These are phyloP conservation scores for Xylariomycetidae sp. DNA, from an alignment of 2,329 filamentous ascomycete genomes.

Conservation along the genomic window DNA sequence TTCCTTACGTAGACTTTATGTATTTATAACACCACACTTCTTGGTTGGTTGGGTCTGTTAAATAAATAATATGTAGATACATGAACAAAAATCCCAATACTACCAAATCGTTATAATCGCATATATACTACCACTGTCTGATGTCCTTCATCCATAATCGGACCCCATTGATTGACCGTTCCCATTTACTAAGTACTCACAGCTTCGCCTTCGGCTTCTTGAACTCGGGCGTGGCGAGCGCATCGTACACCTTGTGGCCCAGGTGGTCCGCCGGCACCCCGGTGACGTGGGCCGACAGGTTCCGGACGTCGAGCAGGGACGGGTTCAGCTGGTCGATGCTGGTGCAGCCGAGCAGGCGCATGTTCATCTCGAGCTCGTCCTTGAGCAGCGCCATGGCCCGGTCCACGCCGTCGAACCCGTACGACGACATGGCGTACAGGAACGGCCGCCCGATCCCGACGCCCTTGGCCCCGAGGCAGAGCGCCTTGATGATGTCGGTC, in stretches of 20 bases:
- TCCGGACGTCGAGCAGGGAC: conserved; percentile 72
- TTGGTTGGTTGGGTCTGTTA: too few relatives aligned
- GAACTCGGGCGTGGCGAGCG: conserved; percentile 47
- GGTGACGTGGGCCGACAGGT: conserved; percentile 52
- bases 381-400: conserved; percentile 87
- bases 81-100: too few relatives aligned
- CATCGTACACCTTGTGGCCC: conserved; percentile 47
- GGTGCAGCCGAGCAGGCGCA: conserved; percentile 83
- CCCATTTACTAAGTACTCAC: too few relatives aligned
- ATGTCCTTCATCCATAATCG: too few relatives aligned
- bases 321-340: conserved; percentile 74
- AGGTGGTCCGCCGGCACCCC: conserved; percentile 46
- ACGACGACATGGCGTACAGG: conserved; percentile 92
- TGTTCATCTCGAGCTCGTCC: conserved; percentile 99
- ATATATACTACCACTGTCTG: too few relatives aligned
- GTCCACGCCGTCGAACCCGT: conserved; percentile 82
- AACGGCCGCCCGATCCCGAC: conserved; percentile 95
- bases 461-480: conserved; percentile 86
- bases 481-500: conserved; percentile 91
- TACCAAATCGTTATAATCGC: too few relatives aligned
- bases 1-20: too few relatives aligned
- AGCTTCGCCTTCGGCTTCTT: conserved; percentile 45
- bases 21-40: too few relatives aligned
- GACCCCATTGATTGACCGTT: too few relatives aligned
- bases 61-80: too few relatives aligned